A percentile compares a stretch with the other conserved stretches of the same genome.
Conservation (phyloP, 2,329 filamentous ascomycete genomes). For the Neofusicoccum parvum region DNA sequence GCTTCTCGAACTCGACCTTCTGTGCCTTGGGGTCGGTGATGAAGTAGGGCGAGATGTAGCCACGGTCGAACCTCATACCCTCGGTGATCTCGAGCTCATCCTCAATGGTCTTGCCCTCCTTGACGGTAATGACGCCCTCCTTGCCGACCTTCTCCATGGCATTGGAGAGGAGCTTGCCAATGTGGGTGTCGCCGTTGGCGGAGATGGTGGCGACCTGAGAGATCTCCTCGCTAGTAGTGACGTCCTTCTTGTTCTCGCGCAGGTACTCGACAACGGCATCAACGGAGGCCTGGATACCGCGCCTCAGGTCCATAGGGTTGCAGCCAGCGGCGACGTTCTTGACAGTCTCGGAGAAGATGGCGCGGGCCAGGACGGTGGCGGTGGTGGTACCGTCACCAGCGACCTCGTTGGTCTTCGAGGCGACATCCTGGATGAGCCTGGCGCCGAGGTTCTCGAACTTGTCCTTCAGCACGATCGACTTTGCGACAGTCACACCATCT, state of each 20-base stretch:
- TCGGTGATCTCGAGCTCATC: constrained; percentile 99
- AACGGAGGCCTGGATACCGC: constrained; percentile 95
- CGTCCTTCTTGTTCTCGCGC: constrained; percentile 94
- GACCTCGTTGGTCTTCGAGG: constrained; percentile 98
- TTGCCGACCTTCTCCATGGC: constrained; percentile 99
- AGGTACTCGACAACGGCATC: constrained; percentile 93
- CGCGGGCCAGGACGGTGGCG: constrained; percentile 92
- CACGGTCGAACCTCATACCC: constrained; percentile 99
- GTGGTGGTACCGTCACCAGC: constrained; percentile 99
- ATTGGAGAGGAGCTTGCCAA: constrained; percentile 92
- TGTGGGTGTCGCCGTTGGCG: constrained; percentile 93
- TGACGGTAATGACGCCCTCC: constrained; percentile 99
- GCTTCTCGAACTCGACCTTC: constrained; percentile 99
- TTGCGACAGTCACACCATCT: constrained; percentile 61
- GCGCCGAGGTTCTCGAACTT: constrained; percentile 99
- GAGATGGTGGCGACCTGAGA: constrained; percentile 98
- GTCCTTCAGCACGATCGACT: constrained; percentile 90
- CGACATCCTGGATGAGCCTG: constrained; percentile 94
- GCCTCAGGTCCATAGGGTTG: constrained; percentile 98
- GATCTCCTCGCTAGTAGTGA: constrained; percentile 96
- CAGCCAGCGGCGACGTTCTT: constrained; percentile 99
- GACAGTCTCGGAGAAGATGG: constrained; percentile 99
- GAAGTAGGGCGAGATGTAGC: constrained; percentile 98
- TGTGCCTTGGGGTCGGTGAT: constrained; percentile 98
- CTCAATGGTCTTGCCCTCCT: constrained; percentile 98